Evolutionary conservation across 73 alveolate species (phyloP), one percentile per base, ranked within the genome.

Genomic region (Symbiodinium natans): DNA sequence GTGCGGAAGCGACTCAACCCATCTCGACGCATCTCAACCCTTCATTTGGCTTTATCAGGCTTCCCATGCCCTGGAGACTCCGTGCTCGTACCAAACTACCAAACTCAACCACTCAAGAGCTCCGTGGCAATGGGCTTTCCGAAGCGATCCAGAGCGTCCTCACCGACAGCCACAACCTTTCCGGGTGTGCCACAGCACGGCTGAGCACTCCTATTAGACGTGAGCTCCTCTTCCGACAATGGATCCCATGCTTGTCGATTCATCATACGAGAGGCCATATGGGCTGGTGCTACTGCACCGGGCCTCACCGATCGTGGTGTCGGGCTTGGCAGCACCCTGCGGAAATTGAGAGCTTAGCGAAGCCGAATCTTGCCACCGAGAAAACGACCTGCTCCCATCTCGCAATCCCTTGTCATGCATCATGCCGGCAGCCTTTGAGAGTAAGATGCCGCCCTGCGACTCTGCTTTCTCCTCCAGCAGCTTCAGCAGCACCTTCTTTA

Each of bases 311-410:
- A 86, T 71, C 36, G 93, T 86, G 40, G 93, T 86, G 40, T 86
- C 93, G 48, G 93, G 82, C 83, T 52, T 46, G 19, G 93, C 82
- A n/a, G 93, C 93, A 2, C 93, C 93, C 93, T 86, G 36, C 46
- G 23, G 41, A 56, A 23, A 38, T 43, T n/a, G 41, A 3, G 41
- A n/a, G 85, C 11, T 27, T 7, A 33, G 29, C 41, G 23, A 74
- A 4, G 3, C 41, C 41, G 15, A 25, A 11, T 19, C 46, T 74
- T 74, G 3, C 85, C n/a, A n/a, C n/a, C n/a, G n/a, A n/a, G n/a
- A n/a, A n/a, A n/a, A n/a, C n/a, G n/a, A n/a, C n/a, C n/a, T n/a
- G n/a, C n/a, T n/a, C n/a, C n/a, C n/a, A n/a, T n/a, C n/a, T n/a
- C n/a, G n/a, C n/a, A n/a, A n/a, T n/a, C n/a, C n/a, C n/a, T n/a